These are phyloP conservation scores for Ailanthus altissimus DNA, from an alignment of 345 rosid genomes.

Conservation along the genomic window DNA sequence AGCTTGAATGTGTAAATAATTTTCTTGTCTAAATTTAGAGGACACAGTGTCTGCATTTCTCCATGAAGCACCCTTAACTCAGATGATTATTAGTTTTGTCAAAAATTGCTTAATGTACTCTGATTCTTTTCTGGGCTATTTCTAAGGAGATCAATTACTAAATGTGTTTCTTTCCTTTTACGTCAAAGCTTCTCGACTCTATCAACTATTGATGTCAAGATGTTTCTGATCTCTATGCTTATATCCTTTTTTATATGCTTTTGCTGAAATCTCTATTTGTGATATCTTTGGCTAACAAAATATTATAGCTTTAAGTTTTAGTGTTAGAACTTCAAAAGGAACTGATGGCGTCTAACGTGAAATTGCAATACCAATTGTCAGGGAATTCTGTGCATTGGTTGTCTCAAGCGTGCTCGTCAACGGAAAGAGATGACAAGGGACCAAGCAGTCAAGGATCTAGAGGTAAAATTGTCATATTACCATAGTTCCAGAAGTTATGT, in stretches of 20 bases:
- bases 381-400: constrained; percentile 94
- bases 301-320: background rate
- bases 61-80: background rate
- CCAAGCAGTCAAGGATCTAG: constrained; percentile 79
- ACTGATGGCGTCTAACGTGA: constrained; percentile 1
- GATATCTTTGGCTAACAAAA: background rate
- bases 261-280: background rate
- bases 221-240: background rate
- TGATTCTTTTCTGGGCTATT: background rate
- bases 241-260: background rate
- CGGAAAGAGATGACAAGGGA: constrained; percentile 69
- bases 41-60: constrained; percentile 1
- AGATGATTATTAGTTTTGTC: background rate
- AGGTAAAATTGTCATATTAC: constrained; percentile 48
- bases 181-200: background rate
- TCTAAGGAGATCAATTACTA: background rate
- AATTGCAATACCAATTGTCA: constrained; percentile 25
- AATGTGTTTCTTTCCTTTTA: background rate
- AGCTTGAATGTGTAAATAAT: background rate
- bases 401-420: constrained; percentile 75
- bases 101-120: background rate
- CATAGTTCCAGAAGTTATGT: constrained; percentile 7
- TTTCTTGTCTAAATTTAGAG: constrained; percentile 3
- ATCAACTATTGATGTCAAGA: background rate
- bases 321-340: background rate